A percentile compares a stretch with the other conserved stretches of the same genome.
Evolutionary conservation across 1,284 basidiomycete genomes (phyloP).

Genomic region (Sanghuangporus baumii): DNA sequence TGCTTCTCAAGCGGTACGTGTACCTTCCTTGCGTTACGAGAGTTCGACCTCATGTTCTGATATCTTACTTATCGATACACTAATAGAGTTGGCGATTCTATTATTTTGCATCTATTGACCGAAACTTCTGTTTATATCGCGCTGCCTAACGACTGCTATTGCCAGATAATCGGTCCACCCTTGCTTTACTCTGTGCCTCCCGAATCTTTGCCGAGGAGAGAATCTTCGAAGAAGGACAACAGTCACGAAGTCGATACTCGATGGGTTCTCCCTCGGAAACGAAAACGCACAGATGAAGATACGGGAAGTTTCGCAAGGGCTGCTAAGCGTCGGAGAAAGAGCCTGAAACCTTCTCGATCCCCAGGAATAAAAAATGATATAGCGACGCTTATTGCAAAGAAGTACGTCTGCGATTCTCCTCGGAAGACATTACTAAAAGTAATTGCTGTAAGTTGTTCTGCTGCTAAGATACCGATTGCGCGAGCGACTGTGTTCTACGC

Average conservation of each 20-base stretch:
- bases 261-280: not conserved
- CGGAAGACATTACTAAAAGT: not conserved
- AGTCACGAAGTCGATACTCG: not conserved
- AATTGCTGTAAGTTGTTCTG: constrained; percentile 20
- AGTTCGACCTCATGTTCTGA: too few species aligned
- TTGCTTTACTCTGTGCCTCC: constrained; percentile 44
- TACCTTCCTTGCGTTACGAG: too few species aligned
- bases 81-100: constrained; percentile 63
- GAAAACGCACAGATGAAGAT: not conserved
- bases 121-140: constrained; percentile 68
- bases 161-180: constrained; percentile 72
- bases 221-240: not conserved
- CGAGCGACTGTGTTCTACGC: constrained; percentile 66
- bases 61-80: not conserved
- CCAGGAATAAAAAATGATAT: not conserved
- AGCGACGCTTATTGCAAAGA: not conserved
- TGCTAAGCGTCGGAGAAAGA: constrained; percentile 3
- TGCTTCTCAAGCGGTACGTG: constrained; percentile 52
- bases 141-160: constrained; percentile 74
- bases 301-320: constrained; percentile 7
- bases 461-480: constrained; percentile 50
- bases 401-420: not conserved
- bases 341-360: too few species aligned
- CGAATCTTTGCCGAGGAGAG: not conserved
- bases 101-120: constrained; percentile 69